Percentiles rank a stretch among this genome's conserved stretches.
phyloP scores from a whole-genome alignment of 768 basidiomycete species.

The Xerocomellus chrysenteron region DNA sequence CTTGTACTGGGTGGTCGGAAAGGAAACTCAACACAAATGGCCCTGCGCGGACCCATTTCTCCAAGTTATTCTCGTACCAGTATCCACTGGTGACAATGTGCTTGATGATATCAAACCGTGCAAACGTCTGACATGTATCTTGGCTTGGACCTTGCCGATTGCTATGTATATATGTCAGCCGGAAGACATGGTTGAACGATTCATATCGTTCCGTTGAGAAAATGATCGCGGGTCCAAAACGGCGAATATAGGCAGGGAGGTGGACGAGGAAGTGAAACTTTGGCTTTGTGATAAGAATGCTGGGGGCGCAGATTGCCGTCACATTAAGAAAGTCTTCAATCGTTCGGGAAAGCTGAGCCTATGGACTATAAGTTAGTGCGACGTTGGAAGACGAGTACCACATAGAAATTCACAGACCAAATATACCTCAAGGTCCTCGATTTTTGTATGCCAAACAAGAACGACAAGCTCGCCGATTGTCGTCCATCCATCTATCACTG shows the following conservation, averaged over 20 bases:
- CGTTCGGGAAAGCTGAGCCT: neutral
- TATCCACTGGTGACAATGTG: too few species aligned
- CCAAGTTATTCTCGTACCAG: too few species aligned
- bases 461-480: constrained; percentile 37
- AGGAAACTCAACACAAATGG: too few species aligned
- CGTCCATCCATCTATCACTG: constrained; percentile 30
- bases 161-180: neutral
- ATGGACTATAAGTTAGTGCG: neutral
- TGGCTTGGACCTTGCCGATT: too few species aligned
- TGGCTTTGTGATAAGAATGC: neutral
- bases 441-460: constrained; percentile 38
- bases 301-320: neutral
- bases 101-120: too few species aligned
- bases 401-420: neutral
- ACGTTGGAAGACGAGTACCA: too few species aligned
- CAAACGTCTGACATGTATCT: too few species aligned
- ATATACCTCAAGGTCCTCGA: neutral
- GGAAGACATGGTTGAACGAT: neutral
- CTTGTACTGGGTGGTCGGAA: too few species aligned
- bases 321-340: neutral
- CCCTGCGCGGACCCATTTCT: too few species aligned
- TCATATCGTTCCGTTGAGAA: neutral
- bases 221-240: neutral
- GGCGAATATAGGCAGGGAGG: neutral
- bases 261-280: neutral